Evolutionary conservation across 129 eudicot genomes (phyloP).

Genomic region (Flaveria sonorensis): DNA sequence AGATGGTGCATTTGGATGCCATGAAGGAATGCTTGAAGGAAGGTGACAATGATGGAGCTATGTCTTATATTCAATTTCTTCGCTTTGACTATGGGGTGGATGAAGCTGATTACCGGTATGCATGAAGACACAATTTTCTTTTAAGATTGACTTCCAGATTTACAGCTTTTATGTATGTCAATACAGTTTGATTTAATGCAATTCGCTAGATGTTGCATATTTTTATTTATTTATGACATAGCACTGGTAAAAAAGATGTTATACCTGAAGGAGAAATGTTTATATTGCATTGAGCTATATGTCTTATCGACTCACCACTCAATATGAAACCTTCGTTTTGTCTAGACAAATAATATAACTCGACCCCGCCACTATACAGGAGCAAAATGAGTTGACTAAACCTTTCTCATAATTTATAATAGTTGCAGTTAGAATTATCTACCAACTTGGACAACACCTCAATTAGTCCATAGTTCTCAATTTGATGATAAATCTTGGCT

Average conservation of each 20-base stretch:
- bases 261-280: neutral
- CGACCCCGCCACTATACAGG: neutral
- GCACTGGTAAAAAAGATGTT: neutral
- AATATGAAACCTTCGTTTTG: conserved; percentile 8
- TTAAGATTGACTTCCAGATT: conserved; percentile 5
- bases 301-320: neutral
- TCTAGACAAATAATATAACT: neutral
- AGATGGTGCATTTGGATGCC: conserved; percentile 75
- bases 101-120: conserved; percentile 86
- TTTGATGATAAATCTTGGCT: conserved; percentile 10
- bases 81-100: conserved; percentile 66
- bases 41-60: conserved; percentile 57
- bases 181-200: conserved; percentile 9
- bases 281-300: neutral
- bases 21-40: conserved; percentile 63
- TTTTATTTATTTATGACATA: conserved; percentile 19
- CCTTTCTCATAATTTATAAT: neutral
- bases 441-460: conserved; percentile 20
- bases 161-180: conserved; percentile 13
- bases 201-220: neutral
- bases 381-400: conserved; percentile 13
- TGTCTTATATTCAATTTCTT: conserved; percentile 74
- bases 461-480: conserved; percentile 1
- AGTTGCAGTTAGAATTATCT: neutral
- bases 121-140: conserved; percentile 15